phyloP scores from a whole-genome alignment of 2,329 filamentous ascomycete species.

The Sarocladiaceae sp. region DNA sequence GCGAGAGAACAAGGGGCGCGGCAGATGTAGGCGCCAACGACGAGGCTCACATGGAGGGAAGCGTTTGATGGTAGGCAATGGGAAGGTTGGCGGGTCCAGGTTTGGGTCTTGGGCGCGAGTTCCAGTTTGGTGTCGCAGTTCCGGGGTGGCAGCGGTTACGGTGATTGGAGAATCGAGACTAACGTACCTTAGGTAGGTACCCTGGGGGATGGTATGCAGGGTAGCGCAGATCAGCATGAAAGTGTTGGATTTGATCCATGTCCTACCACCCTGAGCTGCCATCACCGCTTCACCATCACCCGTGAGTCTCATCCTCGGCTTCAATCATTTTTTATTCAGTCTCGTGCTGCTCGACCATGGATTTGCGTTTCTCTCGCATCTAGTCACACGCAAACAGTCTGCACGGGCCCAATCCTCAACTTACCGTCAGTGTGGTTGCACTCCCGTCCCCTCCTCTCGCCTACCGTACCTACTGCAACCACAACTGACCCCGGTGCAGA shows the following conservation, averaged over 20 bases:
- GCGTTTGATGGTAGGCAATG: too few relatives aligned
- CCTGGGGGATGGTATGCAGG: constrained; percentile 1
- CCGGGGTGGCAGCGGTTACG: constrained; percentile 11
- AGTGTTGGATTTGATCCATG: neutral
- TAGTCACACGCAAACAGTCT: constrained; percentile 2
- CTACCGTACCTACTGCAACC: neutral
- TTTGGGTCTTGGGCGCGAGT: constrained; percentile 8
- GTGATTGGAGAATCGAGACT: constrained; percentile 15
- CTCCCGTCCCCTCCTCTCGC: neutral
- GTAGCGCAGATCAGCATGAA: neutral
- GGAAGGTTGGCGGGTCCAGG: neutral
- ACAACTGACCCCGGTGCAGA: neutral
- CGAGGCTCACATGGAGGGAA: too few relatives aligned
- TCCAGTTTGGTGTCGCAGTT: too few relatives aligned
- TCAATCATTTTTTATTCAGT: too few relatives aligned
- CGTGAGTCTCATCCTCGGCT: too few relatives aligned
- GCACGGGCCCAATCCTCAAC: neutral
- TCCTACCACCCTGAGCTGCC: neutral
- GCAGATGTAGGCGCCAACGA: too few relatives aligned
- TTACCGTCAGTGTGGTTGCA: constrained; percentile 1
- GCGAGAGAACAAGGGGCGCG: too few relatives aligned
- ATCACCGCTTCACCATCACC: neutral
- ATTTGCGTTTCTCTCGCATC: too few relatives aligned
- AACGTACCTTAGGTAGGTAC: too few relatives aligned
- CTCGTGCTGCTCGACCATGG: too few relatives aligned